These are phyloP conservation scores for Fistulifera solaris DNA, from an alignment of 108 stramenopile genomes.

Conservation along the genomic window DNA sequence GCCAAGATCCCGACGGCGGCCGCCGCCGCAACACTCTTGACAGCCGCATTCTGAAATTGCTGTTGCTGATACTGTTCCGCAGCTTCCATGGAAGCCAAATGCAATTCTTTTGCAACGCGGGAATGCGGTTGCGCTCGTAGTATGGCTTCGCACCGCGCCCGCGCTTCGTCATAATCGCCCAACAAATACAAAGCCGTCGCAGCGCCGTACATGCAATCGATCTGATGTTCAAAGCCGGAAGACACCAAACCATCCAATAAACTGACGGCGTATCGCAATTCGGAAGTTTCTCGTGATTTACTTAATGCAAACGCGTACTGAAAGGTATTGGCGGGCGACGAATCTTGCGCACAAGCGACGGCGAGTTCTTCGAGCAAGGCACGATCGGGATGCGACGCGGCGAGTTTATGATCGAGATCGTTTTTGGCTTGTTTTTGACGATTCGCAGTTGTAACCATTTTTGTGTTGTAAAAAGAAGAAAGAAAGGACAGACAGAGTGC, in stretches of 20 bases:
- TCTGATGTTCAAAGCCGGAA: slow-evolving; percentile 69
- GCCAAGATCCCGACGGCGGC: slow-evolving; percentile 57
- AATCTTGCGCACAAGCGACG: slow-evolving; percentile 46
- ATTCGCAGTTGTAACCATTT: slow-evolving; percentile 66
- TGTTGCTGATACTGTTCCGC: slow-evolving; percentile 56
- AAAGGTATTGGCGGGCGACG: slow-evolving; percentile 64
- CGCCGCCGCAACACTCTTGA: slow-evolving; percentile 59
- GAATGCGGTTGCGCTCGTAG: slow-evolving; percentile 57
- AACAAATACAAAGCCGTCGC: slow-evolving; percentile 71
- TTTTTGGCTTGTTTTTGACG: slow-evolving; percentile 38
- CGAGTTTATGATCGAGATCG: slow-evolving; percentile 63
- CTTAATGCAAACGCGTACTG: slow-evolving; percentile 79
- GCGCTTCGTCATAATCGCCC: slow-evolving; percentile 52
- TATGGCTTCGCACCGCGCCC: slow-evolving; percentile 63
- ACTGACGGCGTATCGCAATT: slow-evolving; percentile 61
- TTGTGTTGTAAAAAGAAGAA: slow-evolving; percentile 7
- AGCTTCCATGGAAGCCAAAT: slow-evolving; percentile 56
- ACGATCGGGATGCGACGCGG: slow-evolving; percentile 40
- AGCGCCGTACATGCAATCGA: slow-evolving; percentile 80
- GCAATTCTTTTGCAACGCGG: slow-evolving; percentile 62
- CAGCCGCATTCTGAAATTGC: slow-evolving; percentile 51
- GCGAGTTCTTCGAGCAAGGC: slow-evolving; percentile 73
- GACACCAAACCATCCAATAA: slow-evolving; percentile 71
- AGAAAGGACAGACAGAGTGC: too few relatives aligned
- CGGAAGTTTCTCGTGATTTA: slow-evolving; percentile 44